These are phyloP conservation scores for Agrocybe chaxingu DNA, from an alignment of 768 basidiomycete genomes.

Conservation along the genomic window DNA sequence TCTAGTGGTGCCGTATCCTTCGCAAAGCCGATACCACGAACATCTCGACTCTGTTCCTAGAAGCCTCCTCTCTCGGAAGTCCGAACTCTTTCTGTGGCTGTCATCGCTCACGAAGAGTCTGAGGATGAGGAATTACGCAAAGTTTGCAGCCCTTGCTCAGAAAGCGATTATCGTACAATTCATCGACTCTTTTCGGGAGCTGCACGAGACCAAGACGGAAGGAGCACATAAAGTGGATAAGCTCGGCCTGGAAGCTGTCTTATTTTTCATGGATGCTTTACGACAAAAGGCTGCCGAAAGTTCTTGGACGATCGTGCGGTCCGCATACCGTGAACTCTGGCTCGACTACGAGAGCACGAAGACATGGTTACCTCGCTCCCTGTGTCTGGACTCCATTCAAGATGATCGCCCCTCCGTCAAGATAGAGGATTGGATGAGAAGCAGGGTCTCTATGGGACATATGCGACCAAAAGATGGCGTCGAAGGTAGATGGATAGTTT, in stretches of 20 bases:
- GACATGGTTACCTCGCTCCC: conserved; percentile 44
- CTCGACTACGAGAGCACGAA: conserved; percentile 38
- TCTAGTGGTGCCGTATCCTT: conserved; percentile 58
- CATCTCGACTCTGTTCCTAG: conserved; percentile 38
- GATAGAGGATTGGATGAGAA: conserved; percentile 55
- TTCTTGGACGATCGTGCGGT: conserved; percentile 59
- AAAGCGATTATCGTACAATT: conserved; percentile 18
- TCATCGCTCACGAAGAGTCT: conserved; percentile 46
- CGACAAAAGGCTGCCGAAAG: conserved; percentile 47
- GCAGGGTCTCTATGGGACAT: conserved; percentile 38
- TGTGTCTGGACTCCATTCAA: conserved; percentile 40
- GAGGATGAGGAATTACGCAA: conserved; percentile 51
- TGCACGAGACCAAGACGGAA: background rate
- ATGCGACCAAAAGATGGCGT: conserved; percentile 55
- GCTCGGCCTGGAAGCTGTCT: conserved; percentile 39
- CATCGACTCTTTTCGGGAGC: conserved; percentile 11
- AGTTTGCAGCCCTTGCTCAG: conserved; percentile 44
- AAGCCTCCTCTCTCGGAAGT: conserved; percentile 32
- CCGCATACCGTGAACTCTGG: conserved; percentile 61
- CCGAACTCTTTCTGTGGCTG: conserved; percentile 48
- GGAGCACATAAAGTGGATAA: background rate
- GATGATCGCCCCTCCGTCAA: conserved; percentile 21
- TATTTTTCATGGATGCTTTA: conserved; percentile 41
- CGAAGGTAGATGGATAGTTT: conserved; percentile 60
- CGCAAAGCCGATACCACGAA: conserved; percentile 54